Percentiles rank a stretch among this genome's conserved stretches.
Evolutionary conservation across 2,329 filamentous ascomycete species (phyloP).

Genomic region (Dothideomycetes sp.): DNA sequence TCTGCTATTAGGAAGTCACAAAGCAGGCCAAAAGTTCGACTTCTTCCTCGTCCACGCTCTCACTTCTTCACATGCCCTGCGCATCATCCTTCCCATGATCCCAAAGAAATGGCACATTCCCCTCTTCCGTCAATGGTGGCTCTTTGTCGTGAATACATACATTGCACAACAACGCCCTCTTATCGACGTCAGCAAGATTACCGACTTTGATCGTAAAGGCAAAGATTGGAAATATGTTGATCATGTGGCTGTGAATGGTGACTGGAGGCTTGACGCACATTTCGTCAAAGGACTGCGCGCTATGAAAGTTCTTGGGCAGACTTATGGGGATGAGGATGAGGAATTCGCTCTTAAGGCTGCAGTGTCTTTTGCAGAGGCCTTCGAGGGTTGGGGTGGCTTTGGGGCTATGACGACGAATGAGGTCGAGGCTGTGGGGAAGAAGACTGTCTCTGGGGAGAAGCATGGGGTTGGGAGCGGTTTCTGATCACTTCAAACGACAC

Average conservation of each 20-base stretch:
- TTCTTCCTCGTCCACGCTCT: constrained; percentile 76
- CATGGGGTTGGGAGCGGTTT: too few species aligned
- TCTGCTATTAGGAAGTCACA: constrained; percentile 48
- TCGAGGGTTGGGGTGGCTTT: constrained; percentile 65
- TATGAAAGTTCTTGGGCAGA: constrained; percentile 61
- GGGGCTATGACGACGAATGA: too few species aligned
- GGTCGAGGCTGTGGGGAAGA: too few species aligned
- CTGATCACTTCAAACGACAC: too few species aligned
- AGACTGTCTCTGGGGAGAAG: too few species aligned
- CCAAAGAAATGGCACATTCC: constrained; percentile 61
- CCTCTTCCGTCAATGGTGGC: constrained; percentile 80
- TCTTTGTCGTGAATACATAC: constrained; percentile 69
- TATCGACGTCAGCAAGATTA: constrained; percentile 56
- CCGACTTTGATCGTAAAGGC: constrained; percentile 46
- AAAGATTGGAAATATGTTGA: constrained; percentile 70
- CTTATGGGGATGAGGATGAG: constrained; percentile 60
- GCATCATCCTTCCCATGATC: constrained; percentile 71
- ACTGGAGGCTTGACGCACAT: constrained; percentile 63
- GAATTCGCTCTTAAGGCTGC: constrained; percentile 54
- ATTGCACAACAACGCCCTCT: constrained; percentile 62
- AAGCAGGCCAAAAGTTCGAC: constrained; percentile 52
- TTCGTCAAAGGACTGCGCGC: constrained; percentile 74
- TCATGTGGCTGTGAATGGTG: constrained; percentile 56
- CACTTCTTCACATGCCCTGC: constrained; percentile 76
- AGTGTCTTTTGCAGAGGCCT: constrained; percentile 62